Base-by-base conservation (phyloP, 805 yeast species). In the Candida ficus region DNA sequence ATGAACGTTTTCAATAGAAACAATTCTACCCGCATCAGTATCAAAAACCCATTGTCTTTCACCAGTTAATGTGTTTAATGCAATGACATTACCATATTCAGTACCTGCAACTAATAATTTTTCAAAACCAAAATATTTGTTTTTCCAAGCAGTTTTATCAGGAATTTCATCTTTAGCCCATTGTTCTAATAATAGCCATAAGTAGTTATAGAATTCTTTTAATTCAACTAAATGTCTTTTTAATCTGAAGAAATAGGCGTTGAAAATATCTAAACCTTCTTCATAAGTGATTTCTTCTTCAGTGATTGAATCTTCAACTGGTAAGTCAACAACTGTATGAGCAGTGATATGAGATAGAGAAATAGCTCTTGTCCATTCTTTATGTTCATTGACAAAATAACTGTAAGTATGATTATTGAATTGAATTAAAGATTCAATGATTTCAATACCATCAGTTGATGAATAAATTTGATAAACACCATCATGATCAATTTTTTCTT, bases 351-450 rank as follows among this genome's bases (percentile, higher is more conserved):
- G 49, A 5, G 68, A 56, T 5, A 70, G 42, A 0, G 75, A 66
- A 47, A 66, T 72, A 52, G 75, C 77, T 43, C 66, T 62, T 2
- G 39, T 21, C 80, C 80, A 75, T 9, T 38, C 29, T 6, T 29
- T 8, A 13, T 40, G 26, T 11, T 32, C 37, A 28, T 56, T 55
- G 5, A 17, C n/a, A 10, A 33, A 28, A n/a, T 38, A 29, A 3
- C 37, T 20, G 16, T 40, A 49, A 1, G 50, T 45, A 13, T 42
- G 41, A 26, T 49, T 39, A 10, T 23, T 29, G 37, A 33, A 45
- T 22, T 40, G 41, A 16, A 52, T 12, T 2, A 55, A n/a, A 1
- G 54, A 34, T 12, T 37, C 11, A 12, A 54, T 33, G 7, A 31
- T 20, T 11, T 44, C 47, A 29, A 48, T 17, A n/a, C 52, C 54